phyloP scores from a whole-genome alignment of 1,284 basidiomycete genomes.

The Tilletia setariae region DNA sequence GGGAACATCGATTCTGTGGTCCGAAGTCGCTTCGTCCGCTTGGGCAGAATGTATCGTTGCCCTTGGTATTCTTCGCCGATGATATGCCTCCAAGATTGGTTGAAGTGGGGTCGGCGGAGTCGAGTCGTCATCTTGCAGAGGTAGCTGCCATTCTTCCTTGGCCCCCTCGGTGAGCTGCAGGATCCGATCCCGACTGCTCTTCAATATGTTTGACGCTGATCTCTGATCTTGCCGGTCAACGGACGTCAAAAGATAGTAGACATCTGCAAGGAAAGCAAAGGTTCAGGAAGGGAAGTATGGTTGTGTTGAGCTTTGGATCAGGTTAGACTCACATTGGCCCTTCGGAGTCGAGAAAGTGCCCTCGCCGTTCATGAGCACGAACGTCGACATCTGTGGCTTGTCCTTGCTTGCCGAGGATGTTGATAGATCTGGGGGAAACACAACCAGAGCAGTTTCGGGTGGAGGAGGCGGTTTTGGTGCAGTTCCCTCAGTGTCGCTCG shows the following conservation, averaged over 20 bases:
- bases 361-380: constrained; percentile 67
- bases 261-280: not conserved
- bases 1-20: not conserved
- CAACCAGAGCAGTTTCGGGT: constrained; percentile 68
- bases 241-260: constrained; percentile 10
- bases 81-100: constrained; percentile 5
- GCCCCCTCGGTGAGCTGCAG: not conserved
- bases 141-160: constrained; percentile 2
- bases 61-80: constrained; percentile 9
- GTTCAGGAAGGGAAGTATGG: not conserved
- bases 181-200: not conserved
- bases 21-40: not conserved
- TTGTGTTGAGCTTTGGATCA: too few species aligned
- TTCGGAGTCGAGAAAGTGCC: constrained; percentile 78
- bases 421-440: constrained; percentile 70
- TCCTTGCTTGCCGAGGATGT: constrained; percentile 16
- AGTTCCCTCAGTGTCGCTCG: too few species aligned
- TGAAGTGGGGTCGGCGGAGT: not conserved
- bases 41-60: not conserved
- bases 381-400: constrained; percentile 59
- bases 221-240: not conserved
- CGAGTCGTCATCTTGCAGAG: not conserved
- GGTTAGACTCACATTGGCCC: constrained; percentile 56
- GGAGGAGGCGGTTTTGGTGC: constrained; percentile 15
- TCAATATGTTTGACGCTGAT: not conserved